Evolutionary conservation across 139 green algal genomes (phyloP).

Genomic region (Coccomyxa sp.): DNA sequence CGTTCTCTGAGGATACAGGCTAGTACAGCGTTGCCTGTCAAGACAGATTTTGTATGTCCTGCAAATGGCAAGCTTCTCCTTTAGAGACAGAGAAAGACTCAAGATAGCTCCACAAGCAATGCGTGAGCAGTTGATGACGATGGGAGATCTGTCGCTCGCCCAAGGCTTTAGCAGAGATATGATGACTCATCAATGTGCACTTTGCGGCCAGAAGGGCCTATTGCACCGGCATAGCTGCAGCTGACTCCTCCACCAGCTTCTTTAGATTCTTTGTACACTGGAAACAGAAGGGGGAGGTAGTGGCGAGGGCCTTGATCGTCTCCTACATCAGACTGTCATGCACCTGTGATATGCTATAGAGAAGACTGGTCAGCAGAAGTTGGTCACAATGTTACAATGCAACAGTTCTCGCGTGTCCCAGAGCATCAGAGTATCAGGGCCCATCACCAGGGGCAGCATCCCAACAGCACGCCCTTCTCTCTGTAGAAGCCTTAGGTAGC

Average conservation of each 20-base stretch:
- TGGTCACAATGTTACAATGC: neutral
- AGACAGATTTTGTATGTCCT: neutral
- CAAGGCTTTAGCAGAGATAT: neutral
- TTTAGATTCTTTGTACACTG: neutral
- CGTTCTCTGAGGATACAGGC: neutral
- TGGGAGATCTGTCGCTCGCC: neutral
- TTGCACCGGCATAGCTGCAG: neutral
- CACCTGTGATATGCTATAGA: neutral
- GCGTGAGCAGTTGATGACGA: neutral
- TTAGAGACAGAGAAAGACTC: neutral
- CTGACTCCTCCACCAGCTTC: neutral
- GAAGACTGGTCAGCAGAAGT: neutral
- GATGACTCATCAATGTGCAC: neutral
- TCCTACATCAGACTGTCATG: neutral
- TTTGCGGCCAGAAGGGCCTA: neutral
- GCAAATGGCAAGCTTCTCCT: neutral
- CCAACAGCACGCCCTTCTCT: neutral
- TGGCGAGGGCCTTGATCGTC: too few species aligned
- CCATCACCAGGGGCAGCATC: too few species aligned
- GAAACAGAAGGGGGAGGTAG: too few species aligned
- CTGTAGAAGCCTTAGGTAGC: neutral
- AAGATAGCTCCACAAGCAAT: neutral
- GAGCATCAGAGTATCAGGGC: neutral
- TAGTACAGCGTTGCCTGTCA: neutral
- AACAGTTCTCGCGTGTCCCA: neutral